Conservation (phyloP, 352 stramenopile species). For the Pythium dissotocum region DNA sequence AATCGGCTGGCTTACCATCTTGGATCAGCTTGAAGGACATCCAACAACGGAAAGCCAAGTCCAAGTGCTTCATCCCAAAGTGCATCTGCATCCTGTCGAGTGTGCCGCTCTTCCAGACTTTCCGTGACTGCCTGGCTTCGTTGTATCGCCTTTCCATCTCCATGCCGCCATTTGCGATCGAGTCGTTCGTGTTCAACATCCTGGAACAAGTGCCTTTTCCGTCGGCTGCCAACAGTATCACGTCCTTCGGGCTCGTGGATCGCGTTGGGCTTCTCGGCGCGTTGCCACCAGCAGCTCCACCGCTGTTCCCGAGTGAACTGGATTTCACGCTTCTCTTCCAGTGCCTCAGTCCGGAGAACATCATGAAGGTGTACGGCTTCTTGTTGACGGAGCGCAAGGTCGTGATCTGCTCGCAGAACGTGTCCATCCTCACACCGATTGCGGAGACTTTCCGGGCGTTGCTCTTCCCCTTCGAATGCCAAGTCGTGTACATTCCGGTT, state of each 20-base stretch:
- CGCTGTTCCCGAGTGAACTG: conserved; percentile 54
- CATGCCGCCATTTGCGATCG: conserved; percentile 30
- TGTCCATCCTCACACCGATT: conserved; percentile 59
- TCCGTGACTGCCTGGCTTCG: conserved; percentile 43
- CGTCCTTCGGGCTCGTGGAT: conserved; percentile 42
- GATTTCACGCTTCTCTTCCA: conserved; percentile 77
- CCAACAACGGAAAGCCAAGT: conserved; percentile 55
- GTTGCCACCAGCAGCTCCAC: conserved; percentile 25
- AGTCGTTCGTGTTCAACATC: conserved; percentile 58
- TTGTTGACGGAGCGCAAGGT: conserved; percentile 75
- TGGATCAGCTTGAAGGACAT: conserved; percentile 76
- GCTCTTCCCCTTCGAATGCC: conserved; percentile 63
- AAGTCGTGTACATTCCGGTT: conserved; percentile 78
- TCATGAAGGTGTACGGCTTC: conserved; percentile 69
- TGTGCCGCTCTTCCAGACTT: conserved; percentile 56
- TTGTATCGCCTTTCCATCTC: conserved; percentile 53
- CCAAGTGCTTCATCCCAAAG: conserved; percentile 61
- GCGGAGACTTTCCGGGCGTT: conserved; percentile 65
- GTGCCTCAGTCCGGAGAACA: conserved; percentile 60
- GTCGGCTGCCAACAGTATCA: conserved; percentile 31
- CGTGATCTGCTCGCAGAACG: conserved; percentile 55
- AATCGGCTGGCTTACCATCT: conserved; percentile 46
- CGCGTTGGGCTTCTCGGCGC: conserved; percentile 38
- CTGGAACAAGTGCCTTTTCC: conserved; percentile 52
- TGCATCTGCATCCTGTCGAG: conserved; percentile 66